Evolutionary conservation across 805 yeast species (phyloP), one percentile per base, ranked within the genome.

Genomic region (Cyberlindnera mycetangii): DNA sequence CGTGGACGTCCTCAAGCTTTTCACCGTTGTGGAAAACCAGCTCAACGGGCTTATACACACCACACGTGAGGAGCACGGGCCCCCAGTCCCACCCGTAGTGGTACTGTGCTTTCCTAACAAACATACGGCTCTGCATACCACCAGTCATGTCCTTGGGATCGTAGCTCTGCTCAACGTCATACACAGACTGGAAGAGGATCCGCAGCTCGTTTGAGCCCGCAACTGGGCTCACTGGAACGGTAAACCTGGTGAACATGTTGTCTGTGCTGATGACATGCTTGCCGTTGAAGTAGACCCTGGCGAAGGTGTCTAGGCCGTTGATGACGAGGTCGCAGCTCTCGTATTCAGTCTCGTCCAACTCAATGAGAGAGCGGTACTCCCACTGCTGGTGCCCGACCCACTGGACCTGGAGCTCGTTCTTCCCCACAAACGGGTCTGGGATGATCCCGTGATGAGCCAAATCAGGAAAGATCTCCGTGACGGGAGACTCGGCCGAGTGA

Each of bases 81-180:
- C 79, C 80, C 81, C 81, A 76, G 55, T 76, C 81, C 81, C 80
- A 76, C 2, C 81, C 81, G 51, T 64, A 76, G 48, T 74, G 78
- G 52, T 75, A 75, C 54, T 74, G 80, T 1, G 80, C 76, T 52
- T 75, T 75, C 49, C 81, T 61, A 15, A 70, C 67, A 41, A 72
- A 68, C 42, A 70, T 56, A 31, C 81, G 61, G 37, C 67, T 56
- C 20, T 39, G 32, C 9, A 69, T 47, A 15, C 74, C 78, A 4
- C 78, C 79, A 47, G 45, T 31, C 32, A 53, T 32, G 16, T 49
- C 48, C 7, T 43, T 43, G 7, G 58, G 40, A 2, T 44, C 44
- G 25, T 44, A 50, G 3, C 49, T 39, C 39, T 72, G 70, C 54
- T 72, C 54, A 20, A 54, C 55, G 9, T 50, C 39, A 36, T 67